These are phyloP conservation scores for Trapa bicornis DNA, from an alignment of 345 rosid species.

Conservation along the genomic window DNA sequence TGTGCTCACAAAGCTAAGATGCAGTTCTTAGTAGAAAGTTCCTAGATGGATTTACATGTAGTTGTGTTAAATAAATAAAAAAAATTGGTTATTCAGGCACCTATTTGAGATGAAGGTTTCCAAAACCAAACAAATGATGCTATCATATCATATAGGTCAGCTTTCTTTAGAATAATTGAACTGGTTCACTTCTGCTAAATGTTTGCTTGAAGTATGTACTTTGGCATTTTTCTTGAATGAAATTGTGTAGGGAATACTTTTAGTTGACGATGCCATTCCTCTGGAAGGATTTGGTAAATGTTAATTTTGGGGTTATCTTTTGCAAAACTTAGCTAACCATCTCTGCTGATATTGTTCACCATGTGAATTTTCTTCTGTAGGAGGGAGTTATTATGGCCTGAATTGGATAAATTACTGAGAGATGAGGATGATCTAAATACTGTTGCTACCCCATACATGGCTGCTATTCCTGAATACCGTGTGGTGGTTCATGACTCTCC, in stretches of 20 bases:
- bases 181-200: background rate
- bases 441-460: conserved; percentile 80
- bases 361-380: conserved; percentile 19
- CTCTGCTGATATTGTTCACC: background rate
- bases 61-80: background rate
- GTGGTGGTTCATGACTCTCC: conserved; percentile 49
- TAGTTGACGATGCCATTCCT: background rate
- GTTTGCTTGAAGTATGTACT: background rate
- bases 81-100: background rate
- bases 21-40: background rate
- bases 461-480: conserved; percentile 83
- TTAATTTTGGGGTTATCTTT: background rate
- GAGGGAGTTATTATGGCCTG: conserved; percentile 90
- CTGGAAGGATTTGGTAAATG: background rate
- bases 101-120: background rate
- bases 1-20: background rate
- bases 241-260: background rate
- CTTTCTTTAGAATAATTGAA: background rate
- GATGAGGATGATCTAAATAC: conserved; percentile 63
- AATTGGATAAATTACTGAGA: conserved; percentile 72
- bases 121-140: background rate
- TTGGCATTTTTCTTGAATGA: background rate
- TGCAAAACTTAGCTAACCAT: background rate
- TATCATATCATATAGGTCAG: background rate
- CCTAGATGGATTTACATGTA: background rate